Evolutionary conservation across 257 asterid species (phyloP).

Genomic region (Anisodus acutangulus): DNA sequence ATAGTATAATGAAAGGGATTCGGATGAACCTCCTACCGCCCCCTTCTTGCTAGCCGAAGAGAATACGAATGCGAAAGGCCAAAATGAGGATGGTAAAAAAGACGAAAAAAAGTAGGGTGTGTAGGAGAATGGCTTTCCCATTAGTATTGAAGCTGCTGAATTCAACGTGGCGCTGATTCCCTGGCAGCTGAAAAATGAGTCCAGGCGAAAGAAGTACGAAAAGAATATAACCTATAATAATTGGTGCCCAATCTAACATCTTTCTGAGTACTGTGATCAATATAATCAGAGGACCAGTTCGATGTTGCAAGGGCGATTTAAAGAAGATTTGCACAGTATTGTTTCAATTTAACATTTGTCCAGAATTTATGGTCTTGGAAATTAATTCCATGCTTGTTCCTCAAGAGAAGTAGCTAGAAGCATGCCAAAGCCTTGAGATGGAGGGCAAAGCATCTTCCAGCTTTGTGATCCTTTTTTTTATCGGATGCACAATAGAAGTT

Average conservation of each 20-base stretch:
- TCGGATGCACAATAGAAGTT: neutral
- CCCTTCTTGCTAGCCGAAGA: constrained; percentile 16
- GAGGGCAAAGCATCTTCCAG: constrained; percentile 24
- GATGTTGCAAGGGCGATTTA: neutral
- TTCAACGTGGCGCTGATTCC: constrained; percentile 47
- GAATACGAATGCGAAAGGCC: constrained; percentile 53
- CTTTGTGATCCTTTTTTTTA: neutral
- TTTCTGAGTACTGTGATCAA: neutral
- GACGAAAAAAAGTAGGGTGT: constrained; percentile 55
- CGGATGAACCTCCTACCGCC: neutral
- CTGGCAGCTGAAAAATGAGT: constrained; percentile 60
- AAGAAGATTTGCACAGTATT: neutral
- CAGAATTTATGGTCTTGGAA: neutral
- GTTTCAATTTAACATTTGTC: constrained; percentile 11
- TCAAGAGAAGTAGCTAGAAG: constrained; percentile 12
- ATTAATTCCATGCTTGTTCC: constrained; percentile 24
- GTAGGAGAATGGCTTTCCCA: constrained; percentile 57
- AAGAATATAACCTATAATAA: constrained; percentile 52
- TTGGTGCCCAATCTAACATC: constrained; percentile 67
- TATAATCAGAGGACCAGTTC: neutral
- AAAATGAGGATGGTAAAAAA: constrained; percentile 56
- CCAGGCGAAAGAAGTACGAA: constrained; percentile 64
- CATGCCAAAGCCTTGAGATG: neutral
- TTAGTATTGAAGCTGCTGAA: constrained; percentile 62
- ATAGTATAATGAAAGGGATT: neutral